These are phyloP conservation scores for Rhipidocladum racemiflorum DNA, from an alignment of 176 grass and related monocot species.

Conservation along the genomic window DNA sequence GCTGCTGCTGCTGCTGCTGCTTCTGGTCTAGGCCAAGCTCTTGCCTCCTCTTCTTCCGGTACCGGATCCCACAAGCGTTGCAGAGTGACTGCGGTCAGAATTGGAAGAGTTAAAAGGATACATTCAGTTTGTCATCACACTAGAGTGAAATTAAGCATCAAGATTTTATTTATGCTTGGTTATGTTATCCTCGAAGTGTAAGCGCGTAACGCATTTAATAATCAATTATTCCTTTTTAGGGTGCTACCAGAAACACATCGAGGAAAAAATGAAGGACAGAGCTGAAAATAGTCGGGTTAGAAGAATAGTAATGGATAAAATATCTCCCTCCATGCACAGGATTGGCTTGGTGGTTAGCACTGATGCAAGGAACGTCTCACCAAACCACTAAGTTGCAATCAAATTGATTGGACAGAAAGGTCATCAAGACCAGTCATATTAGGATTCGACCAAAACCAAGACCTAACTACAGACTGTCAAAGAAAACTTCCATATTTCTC, in stretches of 20 bases:
- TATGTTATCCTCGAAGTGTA: neutral
- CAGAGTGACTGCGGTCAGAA: conserved; percentile 58
- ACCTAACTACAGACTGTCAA: conserved; percentile 18
- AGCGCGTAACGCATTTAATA: neutral
- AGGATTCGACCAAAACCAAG: conserved; percentile 30
- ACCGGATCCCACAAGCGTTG: conserved; percentile 91
- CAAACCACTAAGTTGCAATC: conserved; percentile 38
- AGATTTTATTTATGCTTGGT: neutral
- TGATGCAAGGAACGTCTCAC: conserved; percentile 46
- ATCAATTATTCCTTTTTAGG: no score
- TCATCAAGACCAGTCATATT: conserved; percentile 34
- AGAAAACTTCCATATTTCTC: neutral
- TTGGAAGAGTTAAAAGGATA: neutral
- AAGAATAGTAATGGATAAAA: conserved; percentile 41
- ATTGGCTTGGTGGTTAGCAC: conserved; percentile 43
- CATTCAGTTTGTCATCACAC: neutral
- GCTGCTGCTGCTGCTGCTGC: conserved; percentile 3
- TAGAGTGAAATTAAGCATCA: neutral
- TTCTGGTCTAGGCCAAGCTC: conserved; percentile 49
- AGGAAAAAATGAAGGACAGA: neutral
- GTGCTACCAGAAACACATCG: neutral
- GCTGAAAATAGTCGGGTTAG: conserved; percentile 8
- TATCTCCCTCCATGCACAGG: conserved; percentile 29
- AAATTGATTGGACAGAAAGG: conserved; percentile 22
- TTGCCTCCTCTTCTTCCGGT: conserved; percentile 75